phyloP scores from a whole-genome alignment of 148 eudicot genomes.

The Rhododendron kiyosumense region DNA sequence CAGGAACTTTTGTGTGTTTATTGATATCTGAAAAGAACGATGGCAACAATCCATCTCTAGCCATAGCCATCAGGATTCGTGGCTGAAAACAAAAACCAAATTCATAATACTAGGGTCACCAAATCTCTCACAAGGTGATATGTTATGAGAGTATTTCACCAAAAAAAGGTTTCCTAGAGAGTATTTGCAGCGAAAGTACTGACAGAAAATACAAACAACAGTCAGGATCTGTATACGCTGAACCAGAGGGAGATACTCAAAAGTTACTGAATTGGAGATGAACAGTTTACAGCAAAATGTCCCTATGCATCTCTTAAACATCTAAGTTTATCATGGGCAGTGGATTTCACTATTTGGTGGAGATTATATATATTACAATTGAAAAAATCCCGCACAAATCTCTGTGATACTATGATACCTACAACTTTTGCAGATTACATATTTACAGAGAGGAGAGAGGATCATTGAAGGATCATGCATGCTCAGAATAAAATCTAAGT shows the following conservation, averaged over 20 bases:
- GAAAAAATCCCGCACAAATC: background rate
- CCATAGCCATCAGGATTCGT: slow-evolving; percentile 95
- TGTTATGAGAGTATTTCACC: background rate
- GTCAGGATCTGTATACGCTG: background rate
- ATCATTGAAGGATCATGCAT: background rate
- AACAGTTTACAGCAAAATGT: background rate
- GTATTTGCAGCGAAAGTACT: background rate
- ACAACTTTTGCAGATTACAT: background rate
- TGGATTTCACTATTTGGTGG: background rate
- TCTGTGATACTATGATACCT: background rate
- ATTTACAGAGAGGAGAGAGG: background rate
- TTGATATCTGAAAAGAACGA: slow-evolving; percentile 84
- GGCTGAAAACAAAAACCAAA: slow-evolving; percentile 43
- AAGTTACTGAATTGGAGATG: background rate
- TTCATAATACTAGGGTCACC: background rate
- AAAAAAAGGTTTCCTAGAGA: background rate
- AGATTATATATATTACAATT: background rate
- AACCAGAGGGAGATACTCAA: background rate
- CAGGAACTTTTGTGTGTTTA: slow-evolving; percentile 73
- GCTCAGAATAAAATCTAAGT: background rate
- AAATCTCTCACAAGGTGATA: background rate
- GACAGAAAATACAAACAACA: background rate
- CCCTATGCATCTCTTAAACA: background rate
- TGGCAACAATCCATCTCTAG: slow-evolving; percentile 93
- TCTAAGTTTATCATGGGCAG: background rate